Evolutionary conservation across 345 rosid species (phyloP), one percentile per base, ranked within the genome.

Genomic region (Bruguiera gymnorhiza): DNA sequence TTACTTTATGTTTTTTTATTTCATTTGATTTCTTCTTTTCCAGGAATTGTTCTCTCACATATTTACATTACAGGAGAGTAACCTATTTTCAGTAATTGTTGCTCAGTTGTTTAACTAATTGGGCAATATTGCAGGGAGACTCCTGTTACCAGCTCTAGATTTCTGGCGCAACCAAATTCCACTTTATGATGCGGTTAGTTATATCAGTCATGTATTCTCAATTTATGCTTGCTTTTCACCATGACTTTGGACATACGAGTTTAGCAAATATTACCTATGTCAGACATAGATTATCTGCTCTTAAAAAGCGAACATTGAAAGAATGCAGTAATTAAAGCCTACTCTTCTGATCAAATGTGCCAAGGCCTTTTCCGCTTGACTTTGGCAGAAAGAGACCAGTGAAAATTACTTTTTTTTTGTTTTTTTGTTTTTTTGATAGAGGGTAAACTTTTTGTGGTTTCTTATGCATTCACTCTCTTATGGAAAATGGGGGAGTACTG

Each of bases 121-220:
- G 73, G 57, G 51, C 30, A 66, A 51, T 70, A 51, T 77, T 76
- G 79, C 87, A 93, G 98, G 98, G 65, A 86, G 97, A 78, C 59
- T 87, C 64, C 92, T 90, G 63, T 58, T 90, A 67, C 92, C 97
- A 66, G 9, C 83, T 23, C 74, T 93, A 58, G 89, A 89, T 62
- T 93, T 81, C 80, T 93, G 97, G 97, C 90, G 91, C 68, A 89
- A 90, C 78, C 87, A 93, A 84, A 64, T 85, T 64, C 83, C 93
- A 23, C 81, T 93, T 66, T 90, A 93, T 76, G 96, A 87, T 77
- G 75, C 43, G 85, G 93, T 88, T 58, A 67, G 84, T 75, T 23
- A 24, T 68, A 23, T 29, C 27, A 37, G n/a, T 73, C 26, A 9
- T 21, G 1, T 51, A 29, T 31, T 61, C 21, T 4, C 19, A 43